Conservation (phyloP, 2,329 filamentous ascomycete species). For the Dactylellina haptotyla region DNA sequence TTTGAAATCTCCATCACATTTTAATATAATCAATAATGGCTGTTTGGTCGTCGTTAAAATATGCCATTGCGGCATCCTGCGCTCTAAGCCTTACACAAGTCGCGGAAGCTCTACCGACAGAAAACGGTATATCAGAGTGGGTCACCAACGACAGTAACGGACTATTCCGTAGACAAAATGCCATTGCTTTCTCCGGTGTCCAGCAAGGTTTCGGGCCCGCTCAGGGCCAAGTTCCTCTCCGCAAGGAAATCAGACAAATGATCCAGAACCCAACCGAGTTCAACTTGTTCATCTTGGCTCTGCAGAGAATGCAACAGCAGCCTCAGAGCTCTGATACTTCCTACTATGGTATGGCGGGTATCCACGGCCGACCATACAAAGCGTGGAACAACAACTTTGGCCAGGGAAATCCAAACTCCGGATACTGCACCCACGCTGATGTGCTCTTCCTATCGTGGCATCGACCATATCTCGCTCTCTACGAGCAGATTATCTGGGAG, state of each 20-base stretch:
- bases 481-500: conserved; percentile 61
- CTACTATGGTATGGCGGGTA: conserved; percentile 84
- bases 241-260: conserved; percentile 48
- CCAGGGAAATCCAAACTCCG: conserved; percentile 9
- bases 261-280: conserved; percentile 39
- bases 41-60: conserved; percentile 46
- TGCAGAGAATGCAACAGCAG: conserved; percentile 76
- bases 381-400: conserved; percentile 24
- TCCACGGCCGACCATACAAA: conserved; percentile 70
- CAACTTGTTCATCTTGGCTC: conserved; percentile 78
- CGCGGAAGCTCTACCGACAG: conserved; percentile 28
- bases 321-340: conserved; percentile 73
- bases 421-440: conserved; percentile 49
- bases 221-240: conserved; percentile 28
- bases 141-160: conserved; percentile 10
- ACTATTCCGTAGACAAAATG: conserved; percentile 32
- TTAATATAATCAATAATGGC: conserved; percentile 40
- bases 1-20: not conserved
- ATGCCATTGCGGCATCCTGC: conserved; percentile 44
- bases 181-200: conserved; percentile 19
- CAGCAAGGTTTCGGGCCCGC: conserved; percentile 29
- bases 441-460: conserved; percentile 80
- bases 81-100: conserved; percentile 41
- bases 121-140: conserved; percentile 31
- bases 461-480: conserved; percentile 76